Conservation (phyloP, 805 yeast species). For the Saturnispora halmiae region DNA sequence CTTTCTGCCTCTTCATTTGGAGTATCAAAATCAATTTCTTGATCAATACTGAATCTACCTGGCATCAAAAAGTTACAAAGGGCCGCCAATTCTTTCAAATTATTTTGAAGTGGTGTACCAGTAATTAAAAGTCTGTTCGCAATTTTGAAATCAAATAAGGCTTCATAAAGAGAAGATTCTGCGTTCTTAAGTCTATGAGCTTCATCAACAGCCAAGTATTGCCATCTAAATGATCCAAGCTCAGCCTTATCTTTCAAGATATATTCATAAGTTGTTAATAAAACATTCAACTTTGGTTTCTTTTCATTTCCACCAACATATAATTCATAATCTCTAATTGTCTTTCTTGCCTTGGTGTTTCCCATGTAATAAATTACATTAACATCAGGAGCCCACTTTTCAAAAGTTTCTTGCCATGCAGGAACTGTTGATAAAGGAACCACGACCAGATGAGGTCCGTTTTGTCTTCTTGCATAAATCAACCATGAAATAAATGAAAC, state of each 20-base stretch:
- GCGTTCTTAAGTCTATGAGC: slow-evolving; percentile 95
- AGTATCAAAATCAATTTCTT: slow-evolving; percentile 89
- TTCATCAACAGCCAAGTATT: slow-evolving; percentile 94
- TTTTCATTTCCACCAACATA: slow-evolving; percentile 47
- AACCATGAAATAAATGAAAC: slow-evolving; percentile 93
- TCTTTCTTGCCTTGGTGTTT: slow-evolving; percentile 74
- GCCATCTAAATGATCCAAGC: slow-evolving; percentile 84
- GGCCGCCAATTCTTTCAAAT: slow-evolving; percentile 91
- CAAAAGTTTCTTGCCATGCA: slow-evolving; percentile 99
- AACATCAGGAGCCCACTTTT: slow-evolving; percentile 93
- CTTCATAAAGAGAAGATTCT: slow-evolving; percentile 86
- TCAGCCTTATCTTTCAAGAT: slow-evolving; percentile 81
- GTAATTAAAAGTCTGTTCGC: slow-evolving; percentile 83
- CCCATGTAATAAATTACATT: slow-evolving; percentile 92
- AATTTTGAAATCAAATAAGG: slow-evolving; percentile 72
- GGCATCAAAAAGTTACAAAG: slow-evolving; percentile 94
- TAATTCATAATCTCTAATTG: slow-evolving; percentile 79
- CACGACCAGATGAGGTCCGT: slow-evolving; percentile 94
- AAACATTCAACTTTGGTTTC: slow-evolving; percentile 83
- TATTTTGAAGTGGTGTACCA: slow-evolving; percentile 96
- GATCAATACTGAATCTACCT: slow-evolving; percentile 80
- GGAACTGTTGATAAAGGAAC: slow-evolving; percentile 95
- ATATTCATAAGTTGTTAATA: slow-evolving; percentile 92
- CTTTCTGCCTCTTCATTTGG: slow-evolving; percentile 82
- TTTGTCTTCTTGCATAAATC: slow-evolving; percentile 88